These are phyloP conservation scores for Lodderomyces metapsilosis DNA, from an alignment of 1,139 yeast species.

Conservation along the genomic window DNA sequence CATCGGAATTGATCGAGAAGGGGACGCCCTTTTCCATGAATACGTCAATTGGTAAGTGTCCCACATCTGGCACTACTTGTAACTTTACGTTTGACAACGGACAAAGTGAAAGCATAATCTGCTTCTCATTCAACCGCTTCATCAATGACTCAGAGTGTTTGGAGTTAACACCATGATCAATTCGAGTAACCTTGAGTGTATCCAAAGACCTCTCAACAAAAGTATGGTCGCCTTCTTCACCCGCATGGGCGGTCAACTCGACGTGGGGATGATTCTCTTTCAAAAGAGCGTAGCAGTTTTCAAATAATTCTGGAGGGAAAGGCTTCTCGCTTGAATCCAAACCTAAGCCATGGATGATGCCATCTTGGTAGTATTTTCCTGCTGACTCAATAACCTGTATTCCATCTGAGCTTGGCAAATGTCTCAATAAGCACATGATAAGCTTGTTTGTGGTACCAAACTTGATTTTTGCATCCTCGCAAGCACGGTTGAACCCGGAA, in stretches of 20 bases:
- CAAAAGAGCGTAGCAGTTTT: conserved; percentile 56
- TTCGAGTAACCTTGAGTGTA: conserved; percentile 58
- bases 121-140: conserved; percentile 50
- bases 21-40: conserved; percentile 64
- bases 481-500: conserved; percentile 62
- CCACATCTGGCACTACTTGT: conserved; percentile 66
- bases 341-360: conserved; percentile 69
- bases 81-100: conserved; percentile 75
- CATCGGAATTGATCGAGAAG: conserved; percentile 77
- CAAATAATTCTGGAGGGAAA: conserved; percentile 67
- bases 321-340: conserved; percentile 75
- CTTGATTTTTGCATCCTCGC: conserved; percentile 54
- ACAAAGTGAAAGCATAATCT: conserved; percentile 65
- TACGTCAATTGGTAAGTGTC: conserved; percentile 60
- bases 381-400: conserved; percentile 55
- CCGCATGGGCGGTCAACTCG: conserved; percentile 79
- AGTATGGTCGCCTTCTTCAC: conserved; percentile 79
- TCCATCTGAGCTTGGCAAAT: conserved; percentile 60
- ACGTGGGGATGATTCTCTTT: conserved; percentile 46
- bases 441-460: conserved; percentile 64
- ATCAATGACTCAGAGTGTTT: conserved; percentile 52
- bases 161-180: conserved; percentile 77
- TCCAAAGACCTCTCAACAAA: conserved; percentile 59
- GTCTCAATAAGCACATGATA: conserved; percentile 79
- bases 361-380: conserved; percentile 47